phyloP scores from a whole-genome alignment of 2,329 filamentous ascomycete genomes.

The Coniella lustricola region DNA sequence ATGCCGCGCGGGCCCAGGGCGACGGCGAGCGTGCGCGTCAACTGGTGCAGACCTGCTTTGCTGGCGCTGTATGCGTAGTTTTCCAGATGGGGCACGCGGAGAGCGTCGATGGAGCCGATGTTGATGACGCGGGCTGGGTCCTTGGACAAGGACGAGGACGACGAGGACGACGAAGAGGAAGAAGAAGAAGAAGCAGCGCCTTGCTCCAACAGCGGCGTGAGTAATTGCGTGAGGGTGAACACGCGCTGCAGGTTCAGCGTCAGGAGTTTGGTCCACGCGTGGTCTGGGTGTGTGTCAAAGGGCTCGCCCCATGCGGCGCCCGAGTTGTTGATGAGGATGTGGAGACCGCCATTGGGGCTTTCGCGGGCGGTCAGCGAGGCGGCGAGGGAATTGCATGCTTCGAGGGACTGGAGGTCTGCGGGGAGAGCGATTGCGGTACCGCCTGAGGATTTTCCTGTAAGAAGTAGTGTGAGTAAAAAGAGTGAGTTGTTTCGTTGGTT shows the following conservation, averaged over 20 bases:
- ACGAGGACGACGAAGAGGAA: too few species aligned
- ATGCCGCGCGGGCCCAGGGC: conserved; percentile 54
- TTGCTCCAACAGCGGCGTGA: conserved; percentile 51
- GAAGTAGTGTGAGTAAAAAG: neutral
- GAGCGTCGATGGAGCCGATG: conserved; percentile 57
- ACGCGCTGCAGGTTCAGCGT: conserved; percentile 63
- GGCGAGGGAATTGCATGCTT: conserved; percentile 47
- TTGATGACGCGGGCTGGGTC: conserved; percentile 55
- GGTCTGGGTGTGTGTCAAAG: conserved; percentile 52
- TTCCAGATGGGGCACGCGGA: conserved; percentile 51
- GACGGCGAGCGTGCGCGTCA: conserved; percentile 51
- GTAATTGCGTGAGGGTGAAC: conserved; percentile 57
- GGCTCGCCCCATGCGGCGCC: conserved; percentile 58
- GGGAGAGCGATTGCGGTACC: conserved; percentile 51
- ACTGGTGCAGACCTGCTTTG: conserved; percentile 60
- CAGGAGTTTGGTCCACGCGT: conserved; percentile 51
- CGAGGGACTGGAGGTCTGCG: conserved; percentile 56
- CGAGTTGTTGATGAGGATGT: conserved; percentile 60
- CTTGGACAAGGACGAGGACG: too few species aligned
- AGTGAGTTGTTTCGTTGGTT: neutral
- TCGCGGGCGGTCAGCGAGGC: conserved; percentile 43
- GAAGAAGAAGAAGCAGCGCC: too few species aligned
- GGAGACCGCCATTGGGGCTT: conserved; percentile 32
- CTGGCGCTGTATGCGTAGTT: conserved; percentile 54
- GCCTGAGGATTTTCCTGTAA: conserved; percentile 19